A percentile compares a stretch with the other conserved stretches of the same genome.
Conservation (phyloP, 78 protist species). For the Speleostelium caveatum region DNA sequence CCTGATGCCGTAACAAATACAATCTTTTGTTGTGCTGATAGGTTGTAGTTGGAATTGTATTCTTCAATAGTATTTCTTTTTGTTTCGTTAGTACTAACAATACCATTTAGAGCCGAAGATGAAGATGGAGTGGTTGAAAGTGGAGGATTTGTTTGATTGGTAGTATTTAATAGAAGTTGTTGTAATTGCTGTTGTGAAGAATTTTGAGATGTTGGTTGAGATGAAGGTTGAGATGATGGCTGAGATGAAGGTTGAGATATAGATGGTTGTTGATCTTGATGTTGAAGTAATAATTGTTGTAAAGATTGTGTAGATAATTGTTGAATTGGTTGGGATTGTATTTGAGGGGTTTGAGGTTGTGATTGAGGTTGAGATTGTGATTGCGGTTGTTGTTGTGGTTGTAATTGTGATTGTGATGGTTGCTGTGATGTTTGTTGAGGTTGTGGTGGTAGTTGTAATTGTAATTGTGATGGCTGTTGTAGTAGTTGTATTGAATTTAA, state of each 20-base stretch:
- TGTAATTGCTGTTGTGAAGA: too few species aligned
- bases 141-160: neutral
- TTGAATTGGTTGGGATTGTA: conserved; percentile 8
- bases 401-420: conserved; percentile 8
- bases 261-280: conserved; percentile 5
- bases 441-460: neutral
- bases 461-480: neutral
- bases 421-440: conserved; percentile 38
- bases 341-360: conserved; percentile 1
- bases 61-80: conserved; percentile 54
- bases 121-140: neutral
- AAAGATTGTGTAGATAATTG: neutral
- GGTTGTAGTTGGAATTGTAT: conserved; percentile 31
- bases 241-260: too few species aligned
- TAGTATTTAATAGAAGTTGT: too few species aligned
- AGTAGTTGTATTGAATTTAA: conserved; percentile 1
- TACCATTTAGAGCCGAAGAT: neutral
- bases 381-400: neutral
- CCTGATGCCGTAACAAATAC: conserved; percentile 24
- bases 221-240: too few species aligned
- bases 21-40: conserved; percentile 1
- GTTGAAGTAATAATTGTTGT: conserved; percentile 2
- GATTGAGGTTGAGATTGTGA: neutral
- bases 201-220: too few species aligned
- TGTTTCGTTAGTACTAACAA: neutral